Conservation (phyloP, 768 basidiomycete genomes). For the Terana coerulea region DNA sequence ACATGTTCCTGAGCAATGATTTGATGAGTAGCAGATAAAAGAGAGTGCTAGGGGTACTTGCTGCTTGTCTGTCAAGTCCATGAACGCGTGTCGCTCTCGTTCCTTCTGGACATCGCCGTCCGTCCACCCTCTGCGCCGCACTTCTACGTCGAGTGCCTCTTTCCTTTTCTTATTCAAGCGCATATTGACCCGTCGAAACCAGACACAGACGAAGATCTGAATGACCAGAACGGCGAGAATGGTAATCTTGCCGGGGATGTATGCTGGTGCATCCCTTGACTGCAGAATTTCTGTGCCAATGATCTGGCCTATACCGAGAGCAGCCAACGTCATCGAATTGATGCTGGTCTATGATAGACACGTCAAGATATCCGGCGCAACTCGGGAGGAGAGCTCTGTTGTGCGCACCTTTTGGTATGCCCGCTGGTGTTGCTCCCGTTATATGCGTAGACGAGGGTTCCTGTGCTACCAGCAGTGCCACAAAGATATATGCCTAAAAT, state of each 20-base stretch:
- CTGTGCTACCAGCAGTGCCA: conserved; percentile 55
- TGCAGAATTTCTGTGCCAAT: conserved; percentile 63
- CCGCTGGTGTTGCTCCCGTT: conserved; percentile 63
- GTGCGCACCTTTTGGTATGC: conserved; percentile 65
- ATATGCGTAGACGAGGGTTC: conserved; percentile 60
- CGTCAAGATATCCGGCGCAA: too few species aligned
- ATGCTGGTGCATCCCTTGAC: conserved; percentile 55
- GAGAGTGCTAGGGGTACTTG: conserved; percentile 26
- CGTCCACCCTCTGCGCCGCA: conserved; percentile 48
- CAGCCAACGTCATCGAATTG: conserved; percentile 54
- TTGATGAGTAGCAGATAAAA: neutral
- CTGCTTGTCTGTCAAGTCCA: conserved; percentile 63
- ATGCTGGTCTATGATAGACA: conserved; percentile 41
- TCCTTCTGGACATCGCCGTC: conserved; percentile 57
- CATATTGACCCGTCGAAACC: conserved; percentile 52
- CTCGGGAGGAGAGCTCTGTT: too few species aligned
- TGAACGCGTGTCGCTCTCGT: conserved; percentile 57
- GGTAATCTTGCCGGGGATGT: conserved; percentile 64
- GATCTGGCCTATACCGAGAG: conserved; percentile 59
- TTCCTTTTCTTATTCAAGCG: conserved; percentile 48
- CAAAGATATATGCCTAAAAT: conserved; percentile 43
- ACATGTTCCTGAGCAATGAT: conserved; percentile 3
- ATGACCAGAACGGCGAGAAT: conserved; percentile 56
- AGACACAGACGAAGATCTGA: conserved; percentile 45
- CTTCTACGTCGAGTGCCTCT: conserved; percentile 38